phyloP scores from a whole-genome alignment of 306 rosid species.

The Trichosanthes truncata region DNA sequence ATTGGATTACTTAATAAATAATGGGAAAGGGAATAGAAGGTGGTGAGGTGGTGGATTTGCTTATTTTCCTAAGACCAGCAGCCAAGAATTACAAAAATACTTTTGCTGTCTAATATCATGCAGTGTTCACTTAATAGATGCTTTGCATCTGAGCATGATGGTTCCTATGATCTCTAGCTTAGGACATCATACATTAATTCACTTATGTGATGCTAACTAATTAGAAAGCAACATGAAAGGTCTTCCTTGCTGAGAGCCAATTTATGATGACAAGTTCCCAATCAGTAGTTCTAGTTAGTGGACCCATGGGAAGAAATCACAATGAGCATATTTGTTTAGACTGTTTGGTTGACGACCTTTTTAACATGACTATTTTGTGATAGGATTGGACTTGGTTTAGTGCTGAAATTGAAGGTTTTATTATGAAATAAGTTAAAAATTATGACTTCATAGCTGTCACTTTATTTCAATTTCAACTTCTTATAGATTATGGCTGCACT shows the following conservation, averaged over 20 bases:
- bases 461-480: background rate
- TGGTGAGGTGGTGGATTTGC: background rate
- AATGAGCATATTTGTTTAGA: background rate
- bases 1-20: background rate
- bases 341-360: background rate
- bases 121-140: background rate
- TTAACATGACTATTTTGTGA: background rate
- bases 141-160: background rate
- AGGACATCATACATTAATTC: background rate
- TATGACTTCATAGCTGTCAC: background rate
- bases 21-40: background rate
- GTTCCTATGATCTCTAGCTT: background rate
- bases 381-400: background rate
- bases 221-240: background rate
- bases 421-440: background rate
- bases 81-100: background rate
- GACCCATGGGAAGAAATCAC: background rate
- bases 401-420: background rate
- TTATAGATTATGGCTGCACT: background rate
- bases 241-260: background rate
- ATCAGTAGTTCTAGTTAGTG: background rate
- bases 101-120: background rate
- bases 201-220: background rate
- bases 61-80: background rate
- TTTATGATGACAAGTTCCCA: background rate